A percentile compares a stretch with the other conserved stretches of the same genome.
phyloP scores from a whole-genome alignment of 192 early-diverging fungal genomes.

The Umbelopsis ramanniana region DNA sequence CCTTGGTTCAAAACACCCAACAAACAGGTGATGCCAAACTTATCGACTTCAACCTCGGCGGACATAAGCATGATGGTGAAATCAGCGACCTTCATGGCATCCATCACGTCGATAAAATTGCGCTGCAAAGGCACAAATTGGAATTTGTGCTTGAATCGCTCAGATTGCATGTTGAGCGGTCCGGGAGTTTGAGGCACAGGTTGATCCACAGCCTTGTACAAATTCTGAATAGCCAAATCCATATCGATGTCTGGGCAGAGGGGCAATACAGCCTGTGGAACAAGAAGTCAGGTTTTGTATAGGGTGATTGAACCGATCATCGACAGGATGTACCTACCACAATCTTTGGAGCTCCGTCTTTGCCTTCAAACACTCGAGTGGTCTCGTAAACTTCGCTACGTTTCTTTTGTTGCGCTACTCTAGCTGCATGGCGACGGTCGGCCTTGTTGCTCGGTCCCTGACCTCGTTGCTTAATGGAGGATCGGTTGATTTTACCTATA shows the following conservation, averaged over 20 bases:
- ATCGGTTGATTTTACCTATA: slow-evolving; percentile 69
- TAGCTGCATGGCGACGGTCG: slow-evolving; percentile 84
- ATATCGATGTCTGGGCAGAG: slow-evolving; percentile 81
- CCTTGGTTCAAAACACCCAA: slow-evolving; percentile 89
- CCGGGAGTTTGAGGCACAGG: neutral
- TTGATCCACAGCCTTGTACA: slow-evolving; percentile 53
- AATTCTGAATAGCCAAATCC: slow-evolving; percentile 51
- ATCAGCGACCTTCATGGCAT: slow-evolving; percentile 91
- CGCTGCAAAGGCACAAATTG: slow-evolving; percentile 81
- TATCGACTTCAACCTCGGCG: slow-evolving; percentile 90
- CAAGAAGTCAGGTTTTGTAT: neutral
- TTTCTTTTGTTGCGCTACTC: slow-evolving; percentile 82
- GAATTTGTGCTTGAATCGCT: slow-evolving; percentile 90
- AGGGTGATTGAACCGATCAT: no score
- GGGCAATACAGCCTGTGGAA: slow-evolving; percentile 73
- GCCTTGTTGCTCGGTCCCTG: slow-evolving; percentile 57
- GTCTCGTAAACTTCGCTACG: slow-evolving; percentile 68
- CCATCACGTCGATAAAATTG: slow-evolving; percentile 84
- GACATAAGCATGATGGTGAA: slow-evolving; percentile 88
- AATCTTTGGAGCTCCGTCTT: slow-evolving; percentile 84
- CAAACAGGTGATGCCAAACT: slow-evolving; percentile 86
- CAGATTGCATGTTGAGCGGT: slow-evolving; percentile 50
- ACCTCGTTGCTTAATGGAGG: slow-evolving; percentile 58
- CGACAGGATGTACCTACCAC: slow-evolving; percentile 51
- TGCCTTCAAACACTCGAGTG: slow-evolving; percentile 85